Evolutionary conservation across 768 basidiomycete genomes (phyloP).

Genomic region (Hebeloma cylindrosporum): DNA sequence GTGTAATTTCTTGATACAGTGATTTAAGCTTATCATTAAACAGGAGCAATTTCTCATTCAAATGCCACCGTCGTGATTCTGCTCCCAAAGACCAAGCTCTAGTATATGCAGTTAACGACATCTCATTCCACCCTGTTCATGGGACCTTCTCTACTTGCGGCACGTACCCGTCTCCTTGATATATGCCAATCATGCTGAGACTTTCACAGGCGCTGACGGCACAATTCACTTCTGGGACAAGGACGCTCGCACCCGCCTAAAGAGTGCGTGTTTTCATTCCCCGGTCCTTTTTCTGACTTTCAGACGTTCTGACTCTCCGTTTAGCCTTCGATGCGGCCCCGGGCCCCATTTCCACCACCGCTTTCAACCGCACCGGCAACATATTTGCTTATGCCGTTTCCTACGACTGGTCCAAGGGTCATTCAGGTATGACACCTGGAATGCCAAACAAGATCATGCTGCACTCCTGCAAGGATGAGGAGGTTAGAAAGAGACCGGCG

Average conservation of each 20-base stretch:
- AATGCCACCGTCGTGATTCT: conserved; percentile 69
- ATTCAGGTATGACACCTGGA: conserved; percentile 74
- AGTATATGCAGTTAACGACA: conserved; percentile 84
- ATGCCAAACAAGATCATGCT: conserved; percentile 81
- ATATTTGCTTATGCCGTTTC: conserved; percentile 93
- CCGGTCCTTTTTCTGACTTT: neutral
- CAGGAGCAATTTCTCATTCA: conserved; percentile 87
- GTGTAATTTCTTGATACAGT: conserved; percentile 18
- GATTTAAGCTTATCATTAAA: neutral
- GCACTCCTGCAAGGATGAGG: conserved; percentile 85
- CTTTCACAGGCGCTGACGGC: conserved; percentile 66
- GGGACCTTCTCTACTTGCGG: conserved; percentile 87
- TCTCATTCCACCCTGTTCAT: conserved; percentile 81
- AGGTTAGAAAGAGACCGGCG: conserved; percentile 66
- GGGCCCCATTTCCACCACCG: conserved; percentile 75
- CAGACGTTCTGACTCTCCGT: neutral
- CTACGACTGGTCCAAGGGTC: conserved; percentile 94
- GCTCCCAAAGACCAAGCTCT: conserved; percentile 63
- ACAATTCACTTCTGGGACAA: conserved; percentile 96
- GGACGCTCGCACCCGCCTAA: conserved; percentile 87
- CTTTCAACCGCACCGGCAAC: conserved; percentile 84
- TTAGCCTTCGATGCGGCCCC: conserved; percentile 72
- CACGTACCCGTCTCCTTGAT: conserved; percentile 25
- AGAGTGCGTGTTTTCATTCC: conserved; percentile 51
- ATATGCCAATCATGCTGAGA: neutral